Percentiles rank a stretch among this genome's conserved stretches.
phyloP scores from a whole-genome alignment of 768 basidiomycete genomes.

The Amanita phalloides region DNA sequence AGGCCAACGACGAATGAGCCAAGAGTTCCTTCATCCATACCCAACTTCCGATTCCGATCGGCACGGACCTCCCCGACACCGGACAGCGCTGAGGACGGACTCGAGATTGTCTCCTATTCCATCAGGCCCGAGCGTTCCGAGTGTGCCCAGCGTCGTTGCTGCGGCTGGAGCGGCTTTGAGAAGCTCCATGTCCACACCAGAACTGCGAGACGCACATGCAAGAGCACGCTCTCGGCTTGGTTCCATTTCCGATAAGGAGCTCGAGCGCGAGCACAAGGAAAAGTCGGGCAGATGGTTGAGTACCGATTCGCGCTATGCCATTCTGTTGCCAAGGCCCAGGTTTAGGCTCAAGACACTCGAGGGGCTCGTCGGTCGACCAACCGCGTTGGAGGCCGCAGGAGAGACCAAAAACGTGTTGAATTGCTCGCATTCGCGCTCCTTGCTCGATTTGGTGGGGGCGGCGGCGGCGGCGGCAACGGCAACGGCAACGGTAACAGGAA shows the following conservation, averaged over 20 bases:
- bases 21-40: too few relatives aligned
- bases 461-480: background rate
- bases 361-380: conserved; percentile 13
- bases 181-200: conserved; percentile 55
- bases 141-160: background rate
- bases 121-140: background rate
- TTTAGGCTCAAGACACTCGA: conserved; percentile 33
- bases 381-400: background rate
- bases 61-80: too few relatives aligned
- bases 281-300: conserved; percentile 57
- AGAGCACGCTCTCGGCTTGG: too few relatives aligned
- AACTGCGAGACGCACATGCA: conserved; percentile 27
- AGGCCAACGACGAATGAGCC: too few relatives aligned
- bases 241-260: background rate
- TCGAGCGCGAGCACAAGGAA: background rate
- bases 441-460: conserved; percentile 19
- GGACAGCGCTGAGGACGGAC: too few relatives aligned
- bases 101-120: background rate
- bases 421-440: conserved; percentile 30
- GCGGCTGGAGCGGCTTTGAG: conserved; percentile 24
- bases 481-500: background rate
- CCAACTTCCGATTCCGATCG: too few relatives aligned
- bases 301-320: conserved; percentile 61
- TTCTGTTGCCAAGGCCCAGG: conserved; percentile 67
- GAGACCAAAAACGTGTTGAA: conserved; percentile 3